These are phyloP conservation scores for Cyathus striatus DNA, from an alignment of 768 basidiomycete species.

Conservation along the genomic window DNA sequence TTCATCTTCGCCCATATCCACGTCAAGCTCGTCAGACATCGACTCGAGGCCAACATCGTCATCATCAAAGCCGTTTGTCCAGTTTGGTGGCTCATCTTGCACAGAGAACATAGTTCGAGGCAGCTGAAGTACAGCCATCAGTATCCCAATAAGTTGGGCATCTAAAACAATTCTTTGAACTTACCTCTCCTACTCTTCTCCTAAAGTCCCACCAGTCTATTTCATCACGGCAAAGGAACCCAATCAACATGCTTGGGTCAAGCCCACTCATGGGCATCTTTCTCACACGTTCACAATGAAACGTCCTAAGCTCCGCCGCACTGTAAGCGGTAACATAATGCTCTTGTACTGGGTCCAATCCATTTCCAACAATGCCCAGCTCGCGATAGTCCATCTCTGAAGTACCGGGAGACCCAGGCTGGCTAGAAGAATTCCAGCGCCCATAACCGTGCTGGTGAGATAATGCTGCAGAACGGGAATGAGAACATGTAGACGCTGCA, in stretches of 20 bases:
- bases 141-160: slow-evolving; percentile 6
- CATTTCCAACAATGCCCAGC: slow-evolving; percentile 14
- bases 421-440: slow-evolving; percentile 15
- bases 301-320: slow-evolving; percentile 71
- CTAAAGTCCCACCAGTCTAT: slow-evolving; percentile 83
- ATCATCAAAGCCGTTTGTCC: slow-evolving; percentile 74
- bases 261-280: slow-evolving; percentile 91
- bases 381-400: slow-evolving; percentile 30
- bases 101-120: slow-evolving; percentile 79
- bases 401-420: slow-evolving; percentile 10
- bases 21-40: slow-evolving; percentile 73
- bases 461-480: slow-evolving; percentile 17
- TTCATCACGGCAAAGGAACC: slow-evolving; percentile 83
- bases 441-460: slow-evolving; percentile 14
- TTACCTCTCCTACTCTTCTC: slow-evolving; percentile 64
- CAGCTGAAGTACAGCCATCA: slow-evolving; percentile 26
- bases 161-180: slow-evolving; percentile 16
- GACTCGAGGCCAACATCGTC: slow-evolving; percentile 77
- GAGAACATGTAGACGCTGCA: slow-evolving; percentile 2
- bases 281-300: slow-evolving; percentile 93
- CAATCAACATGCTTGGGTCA: slow-evolving; percentile 96
- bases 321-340: slow-evolving; percentile 75
- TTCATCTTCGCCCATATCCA: slow-evolving; percentile 41
- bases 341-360: slow-evolving; percentile 44
- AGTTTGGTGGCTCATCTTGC: slow-evolving; percentile 82